Evolutionary conservation across 345 rosid species (phyloP).

Genomic region (Gossypioides kirkii): DNA sequence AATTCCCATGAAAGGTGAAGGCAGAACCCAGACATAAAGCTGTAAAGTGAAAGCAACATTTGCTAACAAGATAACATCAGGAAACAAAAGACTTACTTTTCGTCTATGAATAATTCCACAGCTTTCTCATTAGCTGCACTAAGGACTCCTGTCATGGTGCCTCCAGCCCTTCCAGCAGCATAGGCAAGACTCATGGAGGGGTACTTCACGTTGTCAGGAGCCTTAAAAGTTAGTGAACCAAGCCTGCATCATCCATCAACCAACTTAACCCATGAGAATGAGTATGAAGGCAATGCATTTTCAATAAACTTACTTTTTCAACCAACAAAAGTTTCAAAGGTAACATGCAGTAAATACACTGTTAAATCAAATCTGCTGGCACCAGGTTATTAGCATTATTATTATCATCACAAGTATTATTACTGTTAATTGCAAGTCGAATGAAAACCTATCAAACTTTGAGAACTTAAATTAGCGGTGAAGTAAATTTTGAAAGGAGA

Average conservation of each 20-base stretch:
- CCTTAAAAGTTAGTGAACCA: slow-evolving; percentile 82
- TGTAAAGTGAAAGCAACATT: background rate
- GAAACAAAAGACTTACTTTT: slow-evolving; percentile 45
- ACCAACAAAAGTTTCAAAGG: background rate
- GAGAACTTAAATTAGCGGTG: background rate
- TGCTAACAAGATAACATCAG: slow-evolving; percentile 1
- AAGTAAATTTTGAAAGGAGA: slow-evolving; percentile 13
- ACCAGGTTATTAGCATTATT: background rate
- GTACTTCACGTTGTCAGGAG: slow-evolving; percentile 82
- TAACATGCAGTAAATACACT: background rate
- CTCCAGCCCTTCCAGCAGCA: slow-evolving; percentile 97
- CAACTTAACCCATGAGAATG: slow-evolving; percentile 1
- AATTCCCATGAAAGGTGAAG: background rate
- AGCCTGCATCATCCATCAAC: slow-evolving; percentile 43
- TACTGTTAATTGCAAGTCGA: background rate
- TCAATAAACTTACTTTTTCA: background rate
- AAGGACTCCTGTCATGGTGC: slow-evolving; percentile 99
- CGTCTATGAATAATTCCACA: slow-evolving; percentile 75
- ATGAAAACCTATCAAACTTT: background rate
- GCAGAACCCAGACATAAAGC: background rate
- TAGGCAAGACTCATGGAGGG: slow-evolving; percentile 96
- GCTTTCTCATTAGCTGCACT: slow-evolving; percentile 95
- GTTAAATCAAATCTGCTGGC: background rate
- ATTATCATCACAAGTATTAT: background rate
- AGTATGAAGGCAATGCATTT: background rate